Conservation (phyloP, 1,284 basidiomycete genomes). For the Malassezia nana region DNA sequence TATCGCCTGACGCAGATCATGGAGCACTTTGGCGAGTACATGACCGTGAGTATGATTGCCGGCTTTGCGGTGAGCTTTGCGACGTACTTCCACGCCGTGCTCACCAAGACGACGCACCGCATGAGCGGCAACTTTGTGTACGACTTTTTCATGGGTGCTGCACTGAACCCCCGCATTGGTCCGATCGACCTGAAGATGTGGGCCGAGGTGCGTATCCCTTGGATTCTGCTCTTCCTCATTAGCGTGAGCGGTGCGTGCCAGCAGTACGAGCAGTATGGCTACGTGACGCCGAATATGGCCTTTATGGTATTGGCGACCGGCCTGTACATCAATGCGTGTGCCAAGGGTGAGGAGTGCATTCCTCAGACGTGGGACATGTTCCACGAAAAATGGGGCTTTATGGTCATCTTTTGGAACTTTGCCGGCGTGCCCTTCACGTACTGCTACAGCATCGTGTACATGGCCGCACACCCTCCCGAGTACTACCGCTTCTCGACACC, state of each 20-base stretch:
- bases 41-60: constrained; percentile 88
- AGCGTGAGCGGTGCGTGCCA: constrained; percentile 85
- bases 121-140: constrained; percentile 87
- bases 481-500: constrained; percentile 75
- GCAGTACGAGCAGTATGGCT: constrained; percentile 75
- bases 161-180: constrained; percentile 87
- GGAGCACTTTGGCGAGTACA: constrained; percentile 89
- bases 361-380: constrained; percentile 78
- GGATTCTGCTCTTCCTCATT: constrained; percentile 90
- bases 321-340: constrained; percentile 88
- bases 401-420: constrained; percentile 62
- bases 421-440: constrained; percentile 66
- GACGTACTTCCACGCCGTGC: constrained; percentile 43
- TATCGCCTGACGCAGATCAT: constrained; percentile 92
- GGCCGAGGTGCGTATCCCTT: constrained; percentile 92
- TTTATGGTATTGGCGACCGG: constrained; percentile 95
- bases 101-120: constrained; percentile 51
- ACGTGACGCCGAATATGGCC: constrained; percentile 89
- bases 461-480: constrained; percentile 83
- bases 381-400: constrained; percentile 48
- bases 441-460: constrained; percentile 81
- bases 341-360: constrained; percentile 67
- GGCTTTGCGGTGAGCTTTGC: constrained; percentile 58
- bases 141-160: constrained; percentile 69
- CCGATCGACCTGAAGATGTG: constrained; percentile 96